These are phyloP conservation scores for Dothistroma septosporum DNA, from an alignment of 2,329 filamentous ascomycete species.

Conservation along the genomic window DNA sequence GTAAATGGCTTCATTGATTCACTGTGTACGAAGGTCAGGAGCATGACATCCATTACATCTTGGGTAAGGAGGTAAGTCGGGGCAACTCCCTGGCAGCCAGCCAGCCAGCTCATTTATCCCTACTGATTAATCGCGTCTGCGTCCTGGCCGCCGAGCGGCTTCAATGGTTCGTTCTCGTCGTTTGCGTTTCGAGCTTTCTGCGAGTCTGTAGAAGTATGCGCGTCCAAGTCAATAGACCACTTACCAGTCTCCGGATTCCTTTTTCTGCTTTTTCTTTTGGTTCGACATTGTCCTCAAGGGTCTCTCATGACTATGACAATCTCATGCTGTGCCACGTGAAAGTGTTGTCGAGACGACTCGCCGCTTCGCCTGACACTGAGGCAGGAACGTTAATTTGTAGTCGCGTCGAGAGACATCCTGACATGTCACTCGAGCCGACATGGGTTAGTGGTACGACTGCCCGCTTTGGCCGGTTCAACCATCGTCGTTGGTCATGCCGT, in stretches of 20 bases:
- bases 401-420: background rate
- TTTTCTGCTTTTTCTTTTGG: background rate
- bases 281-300: background rate
- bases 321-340: background rate
- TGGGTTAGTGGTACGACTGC: background rate
- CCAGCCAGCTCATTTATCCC: background rate
- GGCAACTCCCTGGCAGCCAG: background rate
- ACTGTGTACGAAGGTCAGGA: slow-evolving; percentile 12
- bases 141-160: background rate
- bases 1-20: slow-evolving; percentile 15
- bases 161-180: background rate
- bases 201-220: background rate
- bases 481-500: slow-evolving; percentile 16
- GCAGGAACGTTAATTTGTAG: background rate
- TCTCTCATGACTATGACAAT: background rate
- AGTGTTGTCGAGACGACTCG: background rate
- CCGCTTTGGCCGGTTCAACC: slow-evolving; percentile 17
- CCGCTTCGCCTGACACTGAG: background rate
- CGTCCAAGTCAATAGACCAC: background rate
- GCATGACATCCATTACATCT: background rate
- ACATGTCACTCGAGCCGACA: background rate
- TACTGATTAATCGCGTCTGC: background rate
- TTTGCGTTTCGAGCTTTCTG: background rate
- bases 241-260: background rate
- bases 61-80: background rate